Base-by-base conservation (phyloP, 1,284 basidiomycete genomes). In the Microbotryomycetes sp. region DNA sequence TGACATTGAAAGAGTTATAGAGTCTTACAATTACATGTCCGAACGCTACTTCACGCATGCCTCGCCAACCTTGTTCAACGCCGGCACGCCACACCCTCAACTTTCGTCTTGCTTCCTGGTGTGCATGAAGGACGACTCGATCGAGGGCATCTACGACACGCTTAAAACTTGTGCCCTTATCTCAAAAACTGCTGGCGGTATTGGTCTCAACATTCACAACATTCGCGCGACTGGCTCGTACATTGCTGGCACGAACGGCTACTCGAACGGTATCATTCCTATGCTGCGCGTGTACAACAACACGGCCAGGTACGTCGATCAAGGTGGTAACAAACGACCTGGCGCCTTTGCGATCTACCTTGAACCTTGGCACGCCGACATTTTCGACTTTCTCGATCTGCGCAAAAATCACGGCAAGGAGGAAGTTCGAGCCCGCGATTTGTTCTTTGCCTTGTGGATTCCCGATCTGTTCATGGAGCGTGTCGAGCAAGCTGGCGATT, bases 361-460 rank as follows among this genome's bases (percentile, higher is more conserved):
- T 64, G 68, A 72, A 64, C 72, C 72, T 22, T 73, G 72, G 72
- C 94, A 99, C 77, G 84, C 91, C 36, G 96, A 99, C 76, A 79
- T 99, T 71, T 97, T 97, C 72, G 94, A 97, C 70, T 97, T 98
- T 82, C 82, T 98, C 69, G 94, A 98, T 76, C 82, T 99, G 51
- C 84, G 96, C 73, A 98, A 98, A 84, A 99, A 98, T 77, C 96
- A 98, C 74, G 96, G 96, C 62, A 98, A 98, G 78, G 96, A 99
- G 78, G 94, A 99, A 78, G 86, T 87, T 58, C 89, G 96, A 69
- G 96, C 96, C 30, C 86, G 96, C 59, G 96, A 98, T 76, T 81
- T 99, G 26, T 99, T 99, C 82, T 97, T 97, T 76, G 96, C 94
- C 1, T 85, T 99, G 49, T 99, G 96, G 94, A 88, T 97, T 70